phyloP scores from a whole-genome alignment of 345 rosid genomes.

The Syzygium aromaticum region DNA sequence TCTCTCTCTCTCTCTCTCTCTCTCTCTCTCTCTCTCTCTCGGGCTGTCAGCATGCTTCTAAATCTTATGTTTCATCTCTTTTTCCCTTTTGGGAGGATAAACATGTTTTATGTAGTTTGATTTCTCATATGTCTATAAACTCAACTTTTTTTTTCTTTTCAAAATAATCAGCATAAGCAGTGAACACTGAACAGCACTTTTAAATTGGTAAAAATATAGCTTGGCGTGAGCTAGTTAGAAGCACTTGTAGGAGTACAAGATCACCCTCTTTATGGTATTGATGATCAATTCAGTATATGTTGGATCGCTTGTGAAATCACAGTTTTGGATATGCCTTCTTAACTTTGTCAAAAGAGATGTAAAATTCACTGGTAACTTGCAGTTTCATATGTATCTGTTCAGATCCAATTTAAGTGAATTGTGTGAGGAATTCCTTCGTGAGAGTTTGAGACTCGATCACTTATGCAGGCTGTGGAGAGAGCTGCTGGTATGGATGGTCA shows the following conservation, averaged over 20 bases:
- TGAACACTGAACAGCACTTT: not conserved
- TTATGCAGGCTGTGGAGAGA: slow-evolving; percentile 79
- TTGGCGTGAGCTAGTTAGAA: not conserved
- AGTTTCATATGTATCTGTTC: not conserved
- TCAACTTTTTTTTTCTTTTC: not conserved
- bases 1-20: not conserved
- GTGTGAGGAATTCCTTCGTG: not conserved
- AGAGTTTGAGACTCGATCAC: not conserved
- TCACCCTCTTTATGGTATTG: not conserved
- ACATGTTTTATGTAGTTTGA: not conserved
- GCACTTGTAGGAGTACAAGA: not conserved
- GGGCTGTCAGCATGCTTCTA: not conserved
- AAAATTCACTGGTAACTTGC: not conserved
- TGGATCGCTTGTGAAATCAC: not conserved
- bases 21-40: not conserved
- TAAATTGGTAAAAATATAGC: not conserved
- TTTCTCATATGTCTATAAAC: not conserved
- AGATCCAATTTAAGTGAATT: not conserved
- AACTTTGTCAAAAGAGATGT: not conserved
- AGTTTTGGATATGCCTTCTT: not conserved
- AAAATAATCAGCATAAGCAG: not conserved
- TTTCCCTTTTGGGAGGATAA: not conserved
- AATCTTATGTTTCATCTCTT: not conserved
- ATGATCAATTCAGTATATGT: not conserved
- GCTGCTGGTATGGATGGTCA: slow-evolving; percentile 99